Evolutionary conservation across 2,329 filamentous ascomycete genomes (phyloP).

Genomic region (Penicillium sp.): DNA sequence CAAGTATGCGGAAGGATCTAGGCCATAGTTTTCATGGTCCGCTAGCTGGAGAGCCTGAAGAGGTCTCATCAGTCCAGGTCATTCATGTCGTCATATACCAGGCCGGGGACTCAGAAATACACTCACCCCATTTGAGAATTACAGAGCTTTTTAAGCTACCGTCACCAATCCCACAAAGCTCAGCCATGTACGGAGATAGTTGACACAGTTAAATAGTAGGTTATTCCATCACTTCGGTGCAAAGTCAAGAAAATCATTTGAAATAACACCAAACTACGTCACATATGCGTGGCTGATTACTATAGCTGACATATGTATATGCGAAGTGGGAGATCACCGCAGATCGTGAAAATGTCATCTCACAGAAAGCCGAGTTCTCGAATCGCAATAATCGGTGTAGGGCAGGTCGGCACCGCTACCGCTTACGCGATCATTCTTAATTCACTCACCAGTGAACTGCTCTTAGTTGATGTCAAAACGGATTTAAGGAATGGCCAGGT

Average conservation of each 20-base stretch:
- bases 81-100: too few species aligned
- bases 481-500: slow-evolving; percentile 55
- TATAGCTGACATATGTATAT: background rate
- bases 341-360: background rate
- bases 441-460: slow-evolving; percentile 58
- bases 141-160: background rate
- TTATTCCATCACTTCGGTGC: background rate
- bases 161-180: background rate
- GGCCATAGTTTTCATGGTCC: too few species aligned
- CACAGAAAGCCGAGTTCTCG: slow-evolving; percentile 8
- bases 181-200: background rate
- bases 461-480: slow-evolving; percentile 58
- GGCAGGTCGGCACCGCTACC: slow-evolving; percentile 46
- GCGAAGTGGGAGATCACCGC: background rate
- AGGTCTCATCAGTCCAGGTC: too few species aligned
- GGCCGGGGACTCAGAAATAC: too few species aligned
- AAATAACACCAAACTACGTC: background rate
- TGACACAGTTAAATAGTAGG: background rate
- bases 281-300: background rate
- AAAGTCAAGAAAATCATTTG: background rate
- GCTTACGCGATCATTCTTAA: slow-evolving; percentile 60
- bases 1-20: too few species aligned
- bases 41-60: too few species aligned
- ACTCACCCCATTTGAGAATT: too few species aligned
- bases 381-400: slow-evolving; percentile 60